Conservation (phyloP, 2,329 filamentous ascomycete species). For the Cladosporium austrohemisphaericum region DNA sequence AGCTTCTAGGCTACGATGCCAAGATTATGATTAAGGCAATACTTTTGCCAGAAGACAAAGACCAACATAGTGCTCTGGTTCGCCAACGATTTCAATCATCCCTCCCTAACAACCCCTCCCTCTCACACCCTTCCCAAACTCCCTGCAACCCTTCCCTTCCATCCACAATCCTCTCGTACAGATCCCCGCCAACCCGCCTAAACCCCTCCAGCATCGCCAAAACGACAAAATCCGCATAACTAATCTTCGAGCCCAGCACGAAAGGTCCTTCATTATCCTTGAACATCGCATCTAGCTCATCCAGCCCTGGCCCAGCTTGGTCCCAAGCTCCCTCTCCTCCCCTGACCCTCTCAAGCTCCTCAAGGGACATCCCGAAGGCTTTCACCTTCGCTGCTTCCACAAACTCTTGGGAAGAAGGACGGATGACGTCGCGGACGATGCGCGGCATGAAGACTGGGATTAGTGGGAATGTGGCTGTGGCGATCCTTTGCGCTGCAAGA, state of each 20-base stretch:
- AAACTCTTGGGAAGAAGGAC: constrained; percentile 36
- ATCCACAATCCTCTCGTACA: constrained; percentile 30
- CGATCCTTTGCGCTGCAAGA: constrained; percentile 21
- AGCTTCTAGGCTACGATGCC: constrained; percentile 13
- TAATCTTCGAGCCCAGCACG: constrained; percentile 37
- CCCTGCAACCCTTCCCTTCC: constrained; percentile 31
- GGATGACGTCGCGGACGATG: constrained; percentile 35
- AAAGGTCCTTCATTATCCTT: constrained; percentile 39
- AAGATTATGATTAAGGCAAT: no score
- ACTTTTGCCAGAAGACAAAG: no score
- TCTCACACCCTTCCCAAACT: constrained; percentile 17
- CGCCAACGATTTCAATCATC: constrained; percentile 9
- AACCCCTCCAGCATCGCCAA: constrained; percentile 34
- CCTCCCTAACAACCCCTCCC: constrained; percentile 11
- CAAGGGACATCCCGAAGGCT: constrained; percentile 34
- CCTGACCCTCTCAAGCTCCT: constrained; percentile 34
- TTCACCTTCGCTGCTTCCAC: constrained; percentile 41
- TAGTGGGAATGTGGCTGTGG: constrained; percentile 20
- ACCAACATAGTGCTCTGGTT: no score
- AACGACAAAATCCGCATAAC: constrained; percentile 40
- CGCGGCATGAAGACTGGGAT: constrained; percentile 36
- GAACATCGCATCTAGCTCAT: constrained; percentile 33
- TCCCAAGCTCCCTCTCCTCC: constrained; percentile 32
- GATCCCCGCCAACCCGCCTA: constrained; percentile 10
- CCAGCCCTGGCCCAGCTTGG: constrained; percentile 26